These are phyloP conservation scores for Paraphaeosphaeria sporulosa DNA, from an alignment of 2,329 filamentous ascomycete genomes.

Conservation along the genomic window DNA sequence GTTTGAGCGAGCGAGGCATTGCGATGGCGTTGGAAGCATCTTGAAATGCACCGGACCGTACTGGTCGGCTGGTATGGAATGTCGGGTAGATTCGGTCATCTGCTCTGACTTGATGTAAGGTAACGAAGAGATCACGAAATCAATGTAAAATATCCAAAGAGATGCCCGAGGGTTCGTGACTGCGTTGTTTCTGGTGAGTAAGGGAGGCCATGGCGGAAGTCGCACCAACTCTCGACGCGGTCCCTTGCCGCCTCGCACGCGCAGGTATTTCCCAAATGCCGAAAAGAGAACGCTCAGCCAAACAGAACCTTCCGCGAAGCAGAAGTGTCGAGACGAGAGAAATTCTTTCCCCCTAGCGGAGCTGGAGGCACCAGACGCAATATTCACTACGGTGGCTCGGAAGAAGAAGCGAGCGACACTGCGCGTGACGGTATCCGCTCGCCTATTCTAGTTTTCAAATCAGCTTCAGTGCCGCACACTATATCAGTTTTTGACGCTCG, in stretches of 20 bases:
- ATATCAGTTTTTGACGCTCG: not conserved
- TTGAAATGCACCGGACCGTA: conserved; percentile 8
- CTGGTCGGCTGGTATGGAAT: conserved; percentile 13
- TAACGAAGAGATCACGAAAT: conserved; percentile 34
- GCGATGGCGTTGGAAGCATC: conserved; percentile 33
- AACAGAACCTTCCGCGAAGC: not conserved
- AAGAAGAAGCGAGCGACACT: not conserved
- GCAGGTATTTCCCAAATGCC: not conserved
- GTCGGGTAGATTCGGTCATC: conserved; percentile 36
- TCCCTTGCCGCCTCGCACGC: not conserved
- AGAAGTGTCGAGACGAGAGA: not conserved
- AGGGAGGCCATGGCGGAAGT: not conserved
- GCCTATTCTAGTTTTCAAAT: not conserved
- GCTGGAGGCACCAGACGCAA: not conserved
- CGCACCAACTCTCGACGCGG: not conserved
- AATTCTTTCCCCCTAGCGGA: not conserved
- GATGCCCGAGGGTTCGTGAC: not conserved
- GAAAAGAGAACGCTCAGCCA: not conserved
- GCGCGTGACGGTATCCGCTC: not conserved
- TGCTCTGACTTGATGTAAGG: conserved; percentile 38
- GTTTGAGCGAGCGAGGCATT: conserved; percentile 62
- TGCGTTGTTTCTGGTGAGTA: not conserved
- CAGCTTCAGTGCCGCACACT: not conserved
- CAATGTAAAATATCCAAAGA: conserved; percentile 12
- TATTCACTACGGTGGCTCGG: not conserved